Percentiles rank a stretch among this genome's conserved stretches.
These are phyloP conservation scores for Colletotrichum paranaense DNA, from an alignment of 2,329 filamentous ascomycete genomes.

Conservation along the genomic window DNA sequence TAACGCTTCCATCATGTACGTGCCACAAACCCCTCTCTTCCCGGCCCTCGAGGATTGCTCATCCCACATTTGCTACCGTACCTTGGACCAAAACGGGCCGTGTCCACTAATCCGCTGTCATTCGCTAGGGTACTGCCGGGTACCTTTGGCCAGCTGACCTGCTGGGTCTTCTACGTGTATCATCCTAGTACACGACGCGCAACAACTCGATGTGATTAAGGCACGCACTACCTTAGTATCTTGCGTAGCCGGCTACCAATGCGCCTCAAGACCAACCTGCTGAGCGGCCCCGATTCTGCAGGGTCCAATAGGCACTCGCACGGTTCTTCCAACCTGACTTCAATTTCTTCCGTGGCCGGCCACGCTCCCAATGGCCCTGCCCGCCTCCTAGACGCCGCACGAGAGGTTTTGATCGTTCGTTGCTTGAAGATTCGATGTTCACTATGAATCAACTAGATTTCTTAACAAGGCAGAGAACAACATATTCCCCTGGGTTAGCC, in stretches of 20 bases:
- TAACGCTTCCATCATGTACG: background rate
- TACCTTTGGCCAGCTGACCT: constrained; percentile 29
- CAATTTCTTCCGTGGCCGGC: background rate
- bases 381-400: background rate
- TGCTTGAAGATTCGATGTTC: background rate
- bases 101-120: constrained; percentile 20
- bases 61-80: constrained; percentile 15
- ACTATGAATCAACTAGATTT: background rate
- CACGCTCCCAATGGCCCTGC: background rate
- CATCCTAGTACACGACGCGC: constrained; percentile 4
- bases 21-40: background rate
- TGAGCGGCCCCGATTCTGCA: constrained; percentile 34
- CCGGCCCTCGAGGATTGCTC: background rate
- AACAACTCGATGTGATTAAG: constrained; percentile 20
- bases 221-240: constrained; percentile 10
- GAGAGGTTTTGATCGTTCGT: background rate
- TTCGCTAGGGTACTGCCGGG: constrained; percentile 11
- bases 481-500: background rate
- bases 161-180: constrained; percentile 21
- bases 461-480: background rate
- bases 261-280: constrained; percentile 15
- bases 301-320: constrained; percentile 28
- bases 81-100: constrained; percentile 16
- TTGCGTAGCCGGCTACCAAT: constrained; percentile 4
- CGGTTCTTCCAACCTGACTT: constrained; percentile 8